Conservation (phyloP, 768 basidiomycete species). For the Macrolepiota albuminosa region DNA sequence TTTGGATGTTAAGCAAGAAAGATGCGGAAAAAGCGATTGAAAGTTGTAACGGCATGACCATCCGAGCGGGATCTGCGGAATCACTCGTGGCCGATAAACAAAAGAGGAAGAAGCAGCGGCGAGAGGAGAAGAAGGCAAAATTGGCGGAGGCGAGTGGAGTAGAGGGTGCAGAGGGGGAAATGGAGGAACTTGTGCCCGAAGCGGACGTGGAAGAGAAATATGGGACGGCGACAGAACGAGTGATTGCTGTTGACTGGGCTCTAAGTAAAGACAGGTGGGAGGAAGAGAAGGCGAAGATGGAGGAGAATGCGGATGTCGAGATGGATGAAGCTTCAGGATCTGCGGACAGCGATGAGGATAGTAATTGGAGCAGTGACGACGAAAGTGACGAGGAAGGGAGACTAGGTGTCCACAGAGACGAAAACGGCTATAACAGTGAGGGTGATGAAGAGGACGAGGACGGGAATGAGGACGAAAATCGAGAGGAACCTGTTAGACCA, state of each 20-base stretch:
- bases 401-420: conserved; percentile 39
- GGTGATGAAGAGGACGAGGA: conserved; percentile 29
- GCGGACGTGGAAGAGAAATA: conserved; percentile 29
- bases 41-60: conserved; percentile 69
- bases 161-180: conserved; percentile 30
- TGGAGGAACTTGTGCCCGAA: conserved; percentile 25
- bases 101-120: conserved; percentile 57
- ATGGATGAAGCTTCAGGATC: conserved; percentile 30
- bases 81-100: conserved; percentile 56
- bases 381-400: conserved; percentile 39
- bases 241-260: conserved; percentile 95
- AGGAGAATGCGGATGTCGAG: conserved; percentile 33
- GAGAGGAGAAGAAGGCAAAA: conserved; percentile 48
- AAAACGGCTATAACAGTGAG: conserved; percentile 37
- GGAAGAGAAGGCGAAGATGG: conserved; percentile 62
- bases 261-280: conserved; percentile 92
- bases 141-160: conserved; percentile 29
- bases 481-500: conserved; percentile 51
- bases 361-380: conserved; percentile 27
- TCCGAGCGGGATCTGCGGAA: conserved; percentile 60
- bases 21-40: conserved; percentile 83
- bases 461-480: conserved; percentile 25
- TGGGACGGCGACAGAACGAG: conserved; percentile 42
- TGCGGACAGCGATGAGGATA: conserved; percentile 22
- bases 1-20: conserved; percentile 86